Evolutionary conservation across 805 yeast genomes (phyloP).

Genomic region (Saccharomycopsis fibuligera): DNA sequence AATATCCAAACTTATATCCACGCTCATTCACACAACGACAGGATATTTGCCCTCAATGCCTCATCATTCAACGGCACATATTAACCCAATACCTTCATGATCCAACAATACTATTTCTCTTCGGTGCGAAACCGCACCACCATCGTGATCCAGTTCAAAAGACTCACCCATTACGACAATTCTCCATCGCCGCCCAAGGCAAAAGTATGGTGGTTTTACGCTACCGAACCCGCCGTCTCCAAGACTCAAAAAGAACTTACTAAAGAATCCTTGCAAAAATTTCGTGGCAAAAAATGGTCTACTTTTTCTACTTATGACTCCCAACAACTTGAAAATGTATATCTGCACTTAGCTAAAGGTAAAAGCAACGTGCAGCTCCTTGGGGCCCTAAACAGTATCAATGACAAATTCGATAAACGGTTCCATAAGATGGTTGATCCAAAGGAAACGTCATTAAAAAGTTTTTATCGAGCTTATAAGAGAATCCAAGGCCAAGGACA

Average conservation of each 20-base stretch:
- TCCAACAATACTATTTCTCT: too few relatives aligned
- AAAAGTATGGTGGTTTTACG: constrained; percentile 63
- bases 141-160: too few relatives aligned
- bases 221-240: constrained; percentile 65
- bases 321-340: constrained; percentile 48
- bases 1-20: too few relatives aligned
- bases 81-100: too few relatives aligned
- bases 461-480: constrained; percentile 1
- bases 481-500: not conserved
- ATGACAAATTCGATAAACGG: too few relatives aligned
- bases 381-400: constrained; percentile 11
- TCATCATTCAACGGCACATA: too few relatives aligned
- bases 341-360: constrained; percentile 11
- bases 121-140: too few relatives aligned
- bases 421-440: constrained; percentile 4
- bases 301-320: constrained; percentile 67
- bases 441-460: not conserved
- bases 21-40: too few relatives aligned
- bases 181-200: not conserved
- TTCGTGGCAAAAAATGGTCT: constrained; percentile 40
- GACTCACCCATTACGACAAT: too few relatives aligned
- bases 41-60: too few relatives aligned
- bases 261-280: constrained; percentile 34
- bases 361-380: not conserved
- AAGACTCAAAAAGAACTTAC: constrained; percentile 43